These are phyloP conservation scores for Chrysanthemum seticuspe DNA, from an alignment of 129 eudicot genomes.

Conservation along the genomic window DNA sequence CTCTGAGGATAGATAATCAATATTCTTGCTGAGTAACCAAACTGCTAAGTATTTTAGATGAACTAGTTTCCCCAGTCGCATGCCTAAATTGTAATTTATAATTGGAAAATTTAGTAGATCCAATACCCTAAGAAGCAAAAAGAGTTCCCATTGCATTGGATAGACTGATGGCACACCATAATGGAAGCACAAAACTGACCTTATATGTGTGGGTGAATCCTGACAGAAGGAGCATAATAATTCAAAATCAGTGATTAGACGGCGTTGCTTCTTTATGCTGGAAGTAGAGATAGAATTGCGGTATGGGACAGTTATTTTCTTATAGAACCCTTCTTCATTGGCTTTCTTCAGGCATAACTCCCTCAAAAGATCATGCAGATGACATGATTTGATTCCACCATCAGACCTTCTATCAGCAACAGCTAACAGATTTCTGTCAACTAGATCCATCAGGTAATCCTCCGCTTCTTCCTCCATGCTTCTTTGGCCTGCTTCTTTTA, in stretches of 20 bases:
- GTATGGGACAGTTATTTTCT: constrained; percentile 12
- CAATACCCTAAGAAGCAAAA: constrained; percentile 50
- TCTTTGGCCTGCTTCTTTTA: constrained; percentile 17
- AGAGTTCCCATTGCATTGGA: constrained; percentile 21
- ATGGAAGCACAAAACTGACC: constrained; percentile 32
- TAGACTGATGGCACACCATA: not conserved
- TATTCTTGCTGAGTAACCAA: constrained; percentile 29
- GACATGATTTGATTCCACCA: constrained; percentile 25
- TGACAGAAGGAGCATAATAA: constrained; percentile 18
- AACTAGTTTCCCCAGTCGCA: constrained; percentile 21
- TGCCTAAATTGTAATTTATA: constrained; percentile 34
- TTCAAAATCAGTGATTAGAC: constrained; percentile 25
- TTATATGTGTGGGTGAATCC: constrained; percentile 23
- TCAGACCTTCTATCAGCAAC: constrained; percentile 25
- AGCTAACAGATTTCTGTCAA: constrained; percentile 20
- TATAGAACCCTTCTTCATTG: constrained; percentile 26
- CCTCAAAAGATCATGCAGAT: constrained; percentile 28
- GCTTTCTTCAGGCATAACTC: constrained; percentile 27
- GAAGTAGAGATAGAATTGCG: constrained; percentile 13
- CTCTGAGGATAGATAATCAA: no score
- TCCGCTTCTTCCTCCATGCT: constrained; percentile 28
- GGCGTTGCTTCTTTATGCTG: constrained; percentile 15
- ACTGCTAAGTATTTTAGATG: constrained; percentile 57
- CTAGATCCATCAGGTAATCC: constrained; percentile 31
- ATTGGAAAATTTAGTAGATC: constrained; percentile 42